Evolutionary conservation across 306 rosid genomes (phyloP).

Genomic region (Acacia melanoxylon): DNA sequence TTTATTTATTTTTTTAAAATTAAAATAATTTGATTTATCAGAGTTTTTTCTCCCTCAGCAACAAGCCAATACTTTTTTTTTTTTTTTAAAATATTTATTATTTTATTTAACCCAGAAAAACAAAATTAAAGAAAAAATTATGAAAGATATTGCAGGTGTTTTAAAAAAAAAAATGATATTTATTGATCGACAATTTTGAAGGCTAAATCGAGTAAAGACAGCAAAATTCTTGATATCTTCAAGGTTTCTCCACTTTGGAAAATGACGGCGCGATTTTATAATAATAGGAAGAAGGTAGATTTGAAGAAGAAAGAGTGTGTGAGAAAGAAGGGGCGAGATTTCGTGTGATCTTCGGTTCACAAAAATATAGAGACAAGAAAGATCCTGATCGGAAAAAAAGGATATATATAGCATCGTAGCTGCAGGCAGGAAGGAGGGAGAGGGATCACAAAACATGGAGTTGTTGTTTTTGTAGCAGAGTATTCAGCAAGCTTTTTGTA

Average conservation of each 20-base stretch:
- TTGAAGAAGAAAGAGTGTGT: not conserved
- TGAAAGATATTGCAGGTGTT: not conserved
- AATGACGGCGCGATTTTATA: not conserved
- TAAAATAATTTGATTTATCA: not conserved
- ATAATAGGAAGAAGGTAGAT: not conserved
- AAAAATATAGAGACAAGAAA: not conserved
- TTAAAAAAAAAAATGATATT: too few species aligned
- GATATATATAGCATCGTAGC: not conserved
- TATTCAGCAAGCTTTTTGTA: not conserved
- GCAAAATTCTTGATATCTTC: not conserved
- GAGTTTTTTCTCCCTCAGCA: not conserved
- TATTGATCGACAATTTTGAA: not conserved
- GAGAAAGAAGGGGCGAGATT: not conserved
- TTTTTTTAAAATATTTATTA: too few species aligned
- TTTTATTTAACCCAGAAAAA: not conserved
- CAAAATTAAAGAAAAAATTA: not conserved
- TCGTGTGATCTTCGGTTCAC: not conserved
- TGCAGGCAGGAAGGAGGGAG: not conserved
- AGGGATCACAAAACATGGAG: not conserved
- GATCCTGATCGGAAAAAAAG: not conserved
- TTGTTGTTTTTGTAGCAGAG: not conserved
- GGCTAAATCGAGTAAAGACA: not conserved
- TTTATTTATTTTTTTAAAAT: not conserved
- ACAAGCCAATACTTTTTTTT: not conserved
- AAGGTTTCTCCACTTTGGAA: not conserved